A percentile compares a stretch with the other conserved stretches of the same genome.
Evolutionary conservation across 2,329 filamentous ascomycete species (phyloP).

Genomic region (Colletotrichum sp.): DNA sequence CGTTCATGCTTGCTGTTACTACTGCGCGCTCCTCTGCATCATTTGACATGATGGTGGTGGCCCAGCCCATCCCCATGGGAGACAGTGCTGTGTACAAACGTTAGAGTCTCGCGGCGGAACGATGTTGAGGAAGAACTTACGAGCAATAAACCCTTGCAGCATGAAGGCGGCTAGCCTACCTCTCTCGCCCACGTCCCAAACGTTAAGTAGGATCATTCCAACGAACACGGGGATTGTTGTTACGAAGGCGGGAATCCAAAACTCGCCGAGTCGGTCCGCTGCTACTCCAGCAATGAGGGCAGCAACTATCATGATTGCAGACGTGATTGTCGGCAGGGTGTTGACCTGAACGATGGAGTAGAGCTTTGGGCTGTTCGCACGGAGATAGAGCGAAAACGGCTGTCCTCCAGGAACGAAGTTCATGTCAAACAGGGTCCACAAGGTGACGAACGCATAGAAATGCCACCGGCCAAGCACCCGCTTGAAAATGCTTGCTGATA

Average conservation of each 20-base stretch:
- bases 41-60: conserved; percentile 37
- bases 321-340: neutral
- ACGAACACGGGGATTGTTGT: neutral
- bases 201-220: neutral
- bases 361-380: conserved; percentile 28
- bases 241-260: neutral
- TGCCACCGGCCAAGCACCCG: conserved; percentile 42
- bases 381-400: conserved; percentile 43
- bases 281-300: neutral
- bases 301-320: neutral
- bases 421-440: conserved; percentile 41
- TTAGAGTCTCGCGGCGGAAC: neutral
- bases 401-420: conserved; percentile 34
- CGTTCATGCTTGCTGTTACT: conserved; percentile 46
- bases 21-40: conserved; percentile 44
- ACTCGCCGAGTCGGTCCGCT: neutral
- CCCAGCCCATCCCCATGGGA: conserved; percentile 37
- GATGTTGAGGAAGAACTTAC: neutral
- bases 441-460: conserved; percentile 39
- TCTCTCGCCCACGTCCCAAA: neutral
- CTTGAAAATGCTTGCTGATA: conserved; percentile 37
- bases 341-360: neutral
- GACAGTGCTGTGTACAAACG: neutral
- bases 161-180: neutral
- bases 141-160: neutral